Evolutionary conservation across 202 grass and related monocot species (phyloP).

Genomic region (Musa balbisiana): DNA sequence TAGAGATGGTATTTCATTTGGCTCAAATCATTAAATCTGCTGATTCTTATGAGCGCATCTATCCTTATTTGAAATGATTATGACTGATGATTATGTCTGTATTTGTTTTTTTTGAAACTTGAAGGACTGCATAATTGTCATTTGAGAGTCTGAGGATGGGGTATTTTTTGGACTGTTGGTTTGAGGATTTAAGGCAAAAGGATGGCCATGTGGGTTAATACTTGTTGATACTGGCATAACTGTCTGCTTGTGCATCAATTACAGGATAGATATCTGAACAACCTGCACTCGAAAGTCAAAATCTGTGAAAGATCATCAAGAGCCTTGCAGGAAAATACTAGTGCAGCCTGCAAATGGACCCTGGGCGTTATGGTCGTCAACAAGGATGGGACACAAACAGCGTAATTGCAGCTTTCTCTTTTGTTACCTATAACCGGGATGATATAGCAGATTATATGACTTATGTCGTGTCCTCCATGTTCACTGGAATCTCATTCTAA

Average conservation of each 20-base stretch:
- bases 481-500: constrained; percentile 54
- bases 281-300: constrained; percentile 32
- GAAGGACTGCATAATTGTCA: neutral
- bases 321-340: constrained; percentile 37
- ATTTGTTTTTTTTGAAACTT: neutral
- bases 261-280: constrained; percentile 56
- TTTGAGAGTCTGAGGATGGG: constrained; percentile 6
- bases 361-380: constrained; percentile 61
- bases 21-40: neutral
- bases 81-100: neutral
- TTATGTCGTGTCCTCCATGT: constrained; percentile 52
- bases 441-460: constrained; percentile 71
- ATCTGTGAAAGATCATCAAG: constrained; percentile 32
- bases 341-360: constrained; percentile 62
- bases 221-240: constrained; percentile 33
- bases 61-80: neutral
- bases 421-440: constrained; percentile 90
- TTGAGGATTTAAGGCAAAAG: constrained; percentile 29
- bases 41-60: neutral
- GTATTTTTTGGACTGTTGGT: constrained; percentile 22
- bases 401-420: constrained; percentile 98
- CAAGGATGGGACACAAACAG: constrained; percentile 94
- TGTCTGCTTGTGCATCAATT: constrained; percentile 43
- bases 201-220: constrained; percentile 24
- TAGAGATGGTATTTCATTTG: neutral